These are phyloP conservation scores for Tulasnella sp. DNA, from an alignment of 768 basidiomycete genomes.

Conservation along the genomic window DNA sequence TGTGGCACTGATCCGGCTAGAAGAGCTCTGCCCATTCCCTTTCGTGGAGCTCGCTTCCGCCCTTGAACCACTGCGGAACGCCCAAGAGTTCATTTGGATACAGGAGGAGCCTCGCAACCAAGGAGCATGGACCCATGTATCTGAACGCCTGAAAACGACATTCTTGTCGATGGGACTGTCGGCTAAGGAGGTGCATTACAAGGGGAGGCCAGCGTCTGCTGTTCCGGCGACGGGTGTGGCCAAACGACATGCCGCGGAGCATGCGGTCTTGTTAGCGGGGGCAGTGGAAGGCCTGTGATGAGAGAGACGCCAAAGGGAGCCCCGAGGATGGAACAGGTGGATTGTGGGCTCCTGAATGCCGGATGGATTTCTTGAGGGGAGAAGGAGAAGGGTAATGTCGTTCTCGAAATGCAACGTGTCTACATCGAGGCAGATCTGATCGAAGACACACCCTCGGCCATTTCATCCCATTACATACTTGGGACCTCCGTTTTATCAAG, in stretches of 20 bases:
- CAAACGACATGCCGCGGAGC: conserved; percentile 54
- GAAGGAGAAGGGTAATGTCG: no score
- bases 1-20: conserved; percentile 65
- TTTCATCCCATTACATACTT: no score
- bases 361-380: no score
- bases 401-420: no score
- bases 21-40: conserved; percentile 86
- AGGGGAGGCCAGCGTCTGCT: conserved; percentile 61
- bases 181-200: conserved; percentile 36
- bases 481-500: no score
- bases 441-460: no score
- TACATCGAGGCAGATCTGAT: no score
- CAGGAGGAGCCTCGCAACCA: conserved; percentile 90
- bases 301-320: no score
- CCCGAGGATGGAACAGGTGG: no score
- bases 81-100: conserved; percentile 46
- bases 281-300: conserved; percentile 34
- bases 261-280: conserved; percentile 46
- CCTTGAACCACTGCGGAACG: conserved; percentile 28
- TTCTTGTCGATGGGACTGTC: conserved; percentile 33
- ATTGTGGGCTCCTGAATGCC: no score
- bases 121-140: conserved; percentile 65
- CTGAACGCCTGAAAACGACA: conserved; percentile 43
- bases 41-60: conserved; percentile 42
- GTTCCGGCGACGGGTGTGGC: conserved; percentile 72